Base-by-base conservation (phyloP, 2,329 filamentous ascomycete species). In the Aspergillus pseudonomiae region DNA sequence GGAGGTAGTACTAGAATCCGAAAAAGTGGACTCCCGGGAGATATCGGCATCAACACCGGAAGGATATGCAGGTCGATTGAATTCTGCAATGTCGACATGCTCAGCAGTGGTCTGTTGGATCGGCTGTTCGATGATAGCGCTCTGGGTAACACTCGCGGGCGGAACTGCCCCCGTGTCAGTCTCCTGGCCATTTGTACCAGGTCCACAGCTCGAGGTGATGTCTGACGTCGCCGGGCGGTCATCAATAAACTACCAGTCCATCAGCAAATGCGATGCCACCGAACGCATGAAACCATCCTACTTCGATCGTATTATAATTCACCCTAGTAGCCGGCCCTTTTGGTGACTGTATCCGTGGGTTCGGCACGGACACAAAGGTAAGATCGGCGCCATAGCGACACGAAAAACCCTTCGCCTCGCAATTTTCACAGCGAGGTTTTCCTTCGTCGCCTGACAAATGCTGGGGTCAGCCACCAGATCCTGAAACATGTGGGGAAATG, bases 301-400 rank as follows among this genome's bases (percentile, higher is more conserved):
- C 70, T 24, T 64, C 69, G 48, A 72, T 71, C 21, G 56, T 57
- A 34, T 53, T 55, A 46, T 72, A 71, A 10, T 58, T 58, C 6
- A 12, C 60, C 46, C 65, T 60, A 11, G 63, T 50, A 21, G 56
- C 16, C 9, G 53, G 28, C 16, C 50, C 58, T 32, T 60, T 57
- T 2, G 61, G 36, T 10, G 53, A 48, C 6, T 43, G 39, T 4
- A 64, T 60, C 7, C 64, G 62, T 4, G 60, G 63, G 30, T 56
- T 57, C 3, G 41, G 14, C 16, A 67, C 63, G 5, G 69, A 48
- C 43, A 71, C 68, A 60, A 72, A 72, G 6, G 67, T 64, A 50
- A 72, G 43, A 63, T 70, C 68, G 30, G 65, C 56, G 12, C 66
- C 66, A 63, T 72, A 72, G 54, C 68, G 71, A 59, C 70, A 72